Conservation (phyloP, 805 yeast species). For the Huiozyma sinensis region DNA sequence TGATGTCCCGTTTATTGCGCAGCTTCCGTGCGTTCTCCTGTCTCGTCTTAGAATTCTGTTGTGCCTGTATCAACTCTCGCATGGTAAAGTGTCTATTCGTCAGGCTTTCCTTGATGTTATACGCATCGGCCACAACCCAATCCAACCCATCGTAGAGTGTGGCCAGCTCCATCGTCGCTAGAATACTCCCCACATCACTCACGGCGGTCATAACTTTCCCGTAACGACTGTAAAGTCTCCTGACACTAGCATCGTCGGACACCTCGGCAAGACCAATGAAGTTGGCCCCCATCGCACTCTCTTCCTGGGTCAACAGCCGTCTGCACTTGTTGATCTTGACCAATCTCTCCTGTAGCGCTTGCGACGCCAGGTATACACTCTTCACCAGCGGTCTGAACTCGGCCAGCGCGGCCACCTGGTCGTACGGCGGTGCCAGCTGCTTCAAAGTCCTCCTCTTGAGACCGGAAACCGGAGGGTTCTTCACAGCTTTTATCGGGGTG, state of each 20-base stretch:
- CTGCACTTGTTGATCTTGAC: constrained; percentile 42
- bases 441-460: constrained; percentile 79
- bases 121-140: constrained; percentile 61
- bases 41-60: constrained; percentile 55
- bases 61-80: constrained; percentile 79
- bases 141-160: constrained; percentile 66
- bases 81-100: constrained; percentile 87
- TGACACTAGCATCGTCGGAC: constrained; percentile 11
- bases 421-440: constrained; percentile 87
- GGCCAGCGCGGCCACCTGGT: constrained; percentile 70
- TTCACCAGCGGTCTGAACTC: constrained; percentile 82
- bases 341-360: constrained; percentile 41
- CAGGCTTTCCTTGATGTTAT: constrained; percentile 80
- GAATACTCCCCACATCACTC: constrained; percentile 68
- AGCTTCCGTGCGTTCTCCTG: constrained; percentile 64
- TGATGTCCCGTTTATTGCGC: constrained; percentile 62
- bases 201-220: constrained; percentile 56
- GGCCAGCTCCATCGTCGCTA: constrained; percentile 62
- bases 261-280: constrained; percentile 11
- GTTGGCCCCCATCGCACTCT: constrained; percentile 39
- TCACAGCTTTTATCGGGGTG: constrained; percentile 36
- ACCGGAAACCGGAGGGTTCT: constrained; percentile 63
- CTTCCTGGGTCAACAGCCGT: constrained; percentile 42
- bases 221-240: constrained; percentile 61
- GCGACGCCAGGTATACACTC: constrained; percentile 50